Evolutionary conservation across 306 rosid species (phyloP).

Genomic region (Dicorynia guianensis): DNA sequence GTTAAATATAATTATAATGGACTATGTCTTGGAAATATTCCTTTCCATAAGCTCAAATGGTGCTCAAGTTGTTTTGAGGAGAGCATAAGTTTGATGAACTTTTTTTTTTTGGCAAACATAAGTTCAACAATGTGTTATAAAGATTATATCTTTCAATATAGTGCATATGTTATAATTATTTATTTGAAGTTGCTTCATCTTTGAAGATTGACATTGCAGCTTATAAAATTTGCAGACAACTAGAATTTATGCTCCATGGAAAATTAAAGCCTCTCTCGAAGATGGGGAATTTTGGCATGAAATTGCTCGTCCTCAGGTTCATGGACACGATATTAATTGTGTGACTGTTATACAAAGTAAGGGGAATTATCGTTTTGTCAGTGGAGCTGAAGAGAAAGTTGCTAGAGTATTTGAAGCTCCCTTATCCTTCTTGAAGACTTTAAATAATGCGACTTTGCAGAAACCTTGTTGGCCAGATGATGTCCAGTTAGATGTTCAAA

Average conservation of each 20-base stretch:
- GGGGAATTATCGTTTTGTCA: conserved; percentile 88
- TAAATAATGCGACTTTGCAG: conserved; percentile 73
- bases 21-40: too few relatives aligned
- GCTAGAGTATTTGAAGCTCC: conserved; percentile 98
- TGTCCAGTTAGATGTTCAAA: conserved; percentile 66
- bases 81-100: too few relatives aligned
- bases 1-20: too few relatives aligned
- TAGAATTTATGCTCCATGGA: conserved; percentile 88
- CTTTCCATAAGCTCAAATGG: too few relatives aligned
- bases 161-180: conserved; percentile 1
- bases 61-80: too few relatives aligned
- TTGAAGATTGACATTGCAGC: conserved; percentile 20
- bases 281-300: conserved; percentile 79
- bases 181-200: conserved; percentile 29
- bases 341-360: conserved; percentile 71
- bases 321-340: conserved; percentile 96
- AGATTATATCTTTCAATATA: too few relatives aligned
- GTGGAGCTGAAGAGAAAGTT: conserved; percentile 99
- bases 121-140: too few relatives aligned
- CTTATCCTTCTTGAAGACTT: conserved; percentile 83
- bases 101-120: too few relatives aligned
- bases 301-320: conserved; percentile 94
- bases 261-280: conserved; percentile 55
- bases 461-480: conserved; percentile 61
- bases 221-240: conserved; percentile 72